A percentile compares a stretch with the other conserved stretches of the same genome.
These are phyloP conservation scores for Leccinum pachyderme DNA, from an alignment of 1,284 basidiomycete species.

Conservation along the genomic window DNA sequence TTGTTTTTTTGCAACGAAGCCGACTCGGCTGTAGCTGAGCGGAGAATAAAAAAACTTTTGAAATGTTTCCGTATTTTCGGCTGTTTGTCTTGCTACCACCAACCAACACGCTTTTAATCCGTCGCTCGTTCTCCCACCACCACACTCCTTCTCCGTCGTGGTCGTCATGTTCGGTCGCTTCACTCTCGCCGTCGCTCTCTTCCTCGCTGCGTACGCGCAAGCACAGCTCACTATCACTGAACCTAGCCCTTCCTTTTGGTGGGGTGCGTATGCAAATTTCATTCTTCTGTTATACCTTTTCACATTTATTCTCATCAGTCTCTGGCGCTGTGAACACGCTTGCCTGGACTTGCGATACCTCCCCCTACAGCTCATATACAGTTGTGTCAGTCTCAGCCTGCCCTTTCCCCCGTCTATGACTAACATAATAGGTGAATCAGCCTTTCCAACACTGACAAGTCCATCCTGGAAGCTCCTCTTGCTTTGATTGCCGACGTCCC, in stretches of 20 bases:
- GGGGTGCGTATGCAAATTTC: slow-evolving; percentile 39
- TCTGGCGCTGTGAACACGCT: slow-evolving; percentile 38
- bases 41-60: slow-evolving; percentile 17
- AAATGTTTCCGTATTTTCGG: not conserved
- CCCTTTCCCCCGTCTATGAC: not conserved
- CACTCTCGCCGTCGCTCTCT: slow-evolving; percentile 35
- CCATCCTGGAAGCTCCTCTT: slow-evolving; percentile 34
- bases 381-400: slow-evolving; percentile 38
- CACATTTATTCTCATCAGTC: slow-evolving; percentile 22
- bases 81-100: not conserved
- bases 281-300: not conserved
- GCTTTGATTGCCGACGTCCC: slow-evolving; percentile 49
- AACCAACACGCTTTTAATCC: slow-evolving; percentile 9
- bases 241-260: slow-evolving; percentile 43
- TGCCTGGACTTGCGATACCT: slow-evolving; percentile 41
- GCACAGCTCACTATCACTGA: slow-evolving; percentile 34
- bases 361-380: slow-evolving; percentile 38
- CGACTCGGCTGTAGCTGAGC: slow-evolving; percentile 7
- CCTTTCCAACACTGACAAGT: slow-evolving; percentile 39
- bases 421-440: slow-evolving; percentile 27
- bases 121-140: slow-evolving; percentile 26
- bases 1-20: slow-evolving; percentile 10
- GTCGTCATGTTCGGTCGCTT: slow-evolving; percentile 39
- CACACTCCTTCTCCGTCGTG: slow-evolving; percentile 8
- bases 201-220: slow-evolving; percentile 38